A percentile compares a stretch with the other conserved stretches of the same genome.
Conservation (phyloP, 1,284 basidiomycete species). For the Cutaneotrichosporon sp. region DNA sequence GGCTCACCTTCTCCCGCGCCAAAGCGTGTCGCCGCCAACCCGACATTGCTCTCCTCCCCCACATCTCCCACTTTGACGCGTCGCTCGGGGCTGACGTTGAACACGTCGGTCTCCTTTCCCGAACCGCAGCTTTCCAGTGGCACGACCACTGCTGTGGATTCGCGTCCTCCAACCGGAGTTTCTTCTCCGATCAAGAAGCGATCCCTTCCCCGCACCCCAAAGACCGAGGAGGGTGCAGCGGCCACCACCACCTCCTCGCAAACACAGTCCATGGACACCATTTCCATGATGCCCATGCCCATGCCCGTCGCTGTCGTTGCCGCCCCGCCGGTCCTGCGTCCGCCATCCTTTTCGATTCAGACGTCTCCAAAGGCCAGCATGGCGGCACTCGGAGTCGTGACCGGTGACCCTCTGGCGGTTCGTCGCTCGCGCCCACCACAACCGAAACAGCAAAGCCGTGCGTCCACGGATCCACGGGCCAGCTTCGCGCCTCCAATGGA, state of each 20-base stretch:
- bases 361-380: constrained; percentile 16
- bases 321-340: neutral
- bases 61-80: neutral
- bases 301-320: constrained; percentile 14
- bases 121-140: constrained; percentile 5
- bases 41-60: neutral
- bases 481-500: neutral
- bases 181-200: constrained; percentile 12
- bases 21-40: neutral
- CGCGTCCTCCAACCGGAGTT: neutral
- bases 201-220: constrained; percentile 15
- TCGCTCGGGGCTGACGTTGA: neutral
- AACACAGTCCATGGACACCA: constrained; percentile 6
- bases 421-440: constrained; percentile 6
- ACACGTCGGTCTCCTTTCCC: constrained; percentile 5
- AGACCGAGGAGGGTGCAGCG: constrained; percentile 1
- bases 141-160: constrained; percentile 9
- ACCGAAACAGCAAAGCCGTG: constrained; percentile 5
- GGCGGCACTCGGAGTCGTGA: constrained; percentile 7
- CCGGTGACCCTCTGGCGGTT: constrained; percentile 3
- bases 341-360: constrained; percentile 6
- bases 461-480: constrained; percentile 4
- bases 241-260: constrained; percentile 5
- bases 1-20: constrained; percentile 11
- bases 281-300: constrained; percentile 21